A percentile compares a stretch with the other conserved stretches of the same genome.
Conservation (phyloP, 306 rosid genomes). For the Prunus kanzakura region DNA sequence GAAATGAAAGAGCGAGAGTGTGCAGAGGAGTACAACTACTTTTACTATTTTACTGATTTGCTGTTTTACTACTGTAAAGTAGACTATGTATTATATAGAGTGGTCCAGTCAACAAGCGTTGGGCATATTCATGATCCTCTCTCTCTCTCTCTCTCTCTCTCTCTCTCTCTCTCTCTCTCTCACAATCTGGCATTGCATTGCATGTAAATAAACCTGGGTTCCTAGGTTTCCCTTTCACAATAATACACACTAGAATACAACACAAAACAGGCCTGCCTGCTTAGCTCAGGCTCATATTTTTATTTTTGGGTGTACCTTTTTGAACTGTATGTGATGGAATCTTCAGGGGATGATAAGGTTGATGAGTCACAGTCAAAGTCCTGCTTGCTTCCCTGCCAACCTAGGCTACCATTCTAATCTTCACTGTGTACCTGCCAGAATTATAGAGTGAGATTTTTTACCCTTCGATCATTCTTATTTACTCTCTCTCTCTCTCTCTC, state of each 20-base stretch:
- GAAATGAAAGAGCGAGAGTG: not conserved
- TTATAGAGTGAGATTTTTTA: not conserved
- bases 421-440: not conserved
- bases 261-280: not conserved
- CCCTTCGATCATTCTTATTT: not conserved
- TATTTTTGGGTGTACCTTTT: no score
- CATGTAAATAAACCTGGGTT: constrained; percentile 14
- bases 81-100: not conserved
- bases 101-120: not conserved
- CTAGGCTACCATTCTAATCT: not conserved
- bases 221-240: constrained; percentile 4
- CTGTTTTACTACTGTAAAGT: no score
- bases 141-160: not conserved
- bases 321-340: not conserved
- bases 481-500: no score
- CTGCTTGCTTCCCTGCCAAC: not conserved
- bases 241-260: not conserved
- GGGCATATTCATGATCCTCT: not conserved
- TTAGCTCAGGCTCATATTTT: no score
- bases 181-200: not conserved
- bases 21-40: not conserved
- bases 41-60: no score
- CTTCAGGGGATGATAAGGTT: not conserved
- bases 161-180: not conserved
- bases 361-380: not conserved